These are phyloP conservation scores for Trebouxia gelatinosa DNA, from an alignment of 163 green algal genomes.

Conservation along the genomic window DNA sequence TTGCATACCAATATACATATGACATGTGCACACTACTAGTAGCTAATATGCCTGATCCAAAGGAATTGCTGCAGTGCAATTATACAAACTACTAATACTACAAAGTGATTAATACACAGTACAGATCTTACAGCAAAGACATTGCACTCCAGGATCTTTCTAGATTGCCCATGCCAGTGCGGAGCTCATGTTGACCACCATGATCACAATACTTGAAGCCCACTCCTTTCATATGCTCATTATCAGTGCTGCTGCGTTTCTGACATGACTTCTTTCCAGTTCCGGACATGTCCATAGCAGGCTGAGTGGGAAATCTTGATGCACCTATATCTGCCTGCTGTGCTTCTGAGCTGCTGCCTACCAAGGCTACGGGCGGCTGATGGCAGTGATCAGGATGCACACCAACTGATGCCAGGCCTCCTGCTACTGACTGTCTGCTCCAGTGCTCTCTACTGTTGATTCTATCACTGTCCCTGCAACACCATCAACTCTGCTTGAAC, in stretches of 20 bases:
- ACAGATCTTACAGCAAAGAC: slow-evolving; percentile 10
- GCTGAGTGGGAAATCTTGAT: background rate
- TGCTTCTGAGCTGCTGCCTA: background rate
- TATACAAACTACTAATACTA: no score
- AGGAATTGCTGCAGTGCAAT: no score
- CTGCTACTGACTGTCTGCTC: slow-evolving; percentile 2
- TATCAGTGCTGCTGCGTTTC: background rate
- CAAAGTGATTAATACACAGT: no score
- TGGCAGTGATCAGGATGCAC: no score
- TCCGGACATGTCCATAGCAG: background rate
- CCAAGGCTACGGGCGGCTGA: no score
- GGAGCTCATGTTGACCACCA: background rate
- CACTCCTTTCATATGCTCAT: background rate
- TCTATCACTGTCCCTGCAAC: background rate
- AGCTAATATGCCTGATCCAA: no score
- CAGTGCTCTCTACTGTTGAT: background rate
- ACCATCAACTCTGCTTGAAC: background rate
- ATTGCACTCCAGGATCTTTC: slow-evolving; percentile 11
- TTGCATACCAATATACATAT: no score
- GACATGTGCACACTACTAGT: no score
- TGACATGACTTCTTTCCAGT: background rate
- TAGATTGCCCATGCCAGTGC: background rate
- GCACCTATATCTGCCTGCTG: background rate
- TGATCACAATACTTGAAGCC: background rate
- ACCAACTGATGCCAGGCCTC: background rate